Evolutionary conservation across 129 eudicot species (phyloP), one percentile per base, ranked within the genome.

Genomic region (Flaveria brownii): DNA sequence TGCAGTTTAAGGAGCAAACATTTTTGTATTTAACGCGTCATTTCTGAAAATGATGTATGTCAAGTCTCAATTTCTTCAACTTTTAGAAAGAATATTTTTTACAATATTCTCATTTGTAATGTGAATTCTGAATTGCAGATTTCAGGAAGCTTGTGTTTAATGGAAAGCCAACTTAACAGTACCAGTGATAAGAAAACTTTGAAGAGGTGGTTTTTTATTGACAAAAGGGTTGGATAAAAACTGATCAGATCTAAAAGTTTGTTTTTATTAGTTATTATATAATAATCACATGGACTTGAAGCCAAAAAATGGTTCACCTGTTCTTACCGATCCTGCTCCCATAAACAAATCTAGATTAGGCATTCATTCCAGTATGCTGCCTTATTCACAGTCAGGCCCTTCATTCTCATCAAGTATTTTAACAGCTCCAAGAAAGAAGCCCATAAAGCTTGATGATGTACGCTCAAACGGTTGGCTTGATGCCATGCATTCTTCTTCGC

Each of bases 401-500:
- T 70, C 92, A 61, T 88, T 83, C 26, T 80, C 92, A 13, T 72
- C 87, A 23, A 71, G 79, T 51, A 65, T 78, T 55, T 71, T 79
- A 54, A 67, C 86, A 12, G 75, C 86, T 63, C 86, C 98, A 39
- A 86, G 85, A 77, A 92, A 88, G 76, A 92, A 90, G 64, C 88
- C 96, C 0, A 88, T 80, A 28, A 92, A 77, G 70, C 84, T 90
- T 65, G 98, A 90, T 47, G 96, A 92, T 76, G 98, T 90, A 18
- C 87, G 86, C 3, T 86, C 89, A 17, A 92, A 92, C 61, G 92
- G 94, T 65, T 92, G 94, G 94, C 92, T 92, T 65, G 98, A 92
- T 42, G 94, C 98, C 68, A 92, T 92, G 98, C 82, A 81, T 23
- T 84, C 98, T 51, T 92, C 98, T 73, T 92, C 98, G 2, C 98